Percentiles rank a stretch among this genome's conserved stretches.
Evolutionary conservation across 1,284 basidiomycete species (phyloP).

Genomic region (Ganoderma leucocontextum): DNA sequence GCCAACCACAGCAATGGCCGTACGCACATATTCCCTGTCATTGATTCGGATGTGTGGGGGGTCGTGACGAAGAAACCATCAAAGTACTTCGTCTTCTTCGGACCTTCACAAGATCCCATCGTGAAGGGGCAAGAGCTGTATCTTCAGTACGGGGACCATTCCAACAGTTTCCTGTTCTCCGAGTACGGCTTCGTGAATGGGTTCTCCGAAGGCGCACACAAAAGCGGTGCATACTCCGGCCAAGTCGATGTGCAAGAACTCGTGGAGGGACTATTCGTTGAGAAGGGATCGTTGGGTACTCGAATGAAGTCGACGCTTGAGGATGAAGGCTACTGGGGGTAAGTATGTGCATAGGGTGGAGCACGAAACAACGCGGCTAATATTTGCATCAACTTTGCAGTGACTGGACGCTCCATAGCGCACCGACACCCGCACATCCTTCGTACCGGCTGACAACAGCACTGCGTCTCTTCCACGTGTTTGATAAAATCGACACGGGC

Average conservation of each 20-base stretch:
- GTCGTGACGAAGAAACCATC: slow-evolving; percentile 8
- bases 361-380: background rate
- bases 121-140: slow-evolving; percentile 68
- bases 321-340: slow-evolving; percentile 82
- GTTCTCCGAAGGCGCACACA: slow-evolving; percentile 40
- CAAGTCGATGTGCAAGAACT: slow-evolving; percentile 73
- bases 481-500: slow-evolving; percentile 27
- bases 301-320: slow-evolving; percentile 61
- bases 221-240: slow-evolving; percentile 43
- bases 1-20: slow-evolving; percentile 72
- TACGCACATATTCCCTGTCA: slow-evolving; percentile 53
- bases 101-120: slow-evolving; percentile 53
- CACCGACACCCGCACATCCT: slow-evolving; percentile 68
- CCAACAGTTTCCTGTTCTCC: slow-evolving; percentile 76
- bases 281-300: slow-evolving; percentile 44
- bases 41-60: slow-evolving; percentile 47
- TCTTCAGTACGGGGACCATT: slow-evolving; percentile 80
- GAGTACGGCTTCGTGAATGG: slow-evolving; percentile 85
- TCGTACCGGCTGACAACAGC: slow-evolving; percentile 80
- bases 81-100: slow-evolving; percentile 56
- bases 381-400: slow-evolving; percentile 47
- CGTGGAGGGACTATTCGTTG: slow-evolving; percentile 58
- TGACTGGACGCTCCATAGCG: slow-evolving; percentile 76
- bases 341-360: slow-evolving; percentile 30
- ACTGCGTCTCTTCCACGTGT: slow-evolving; percentile 67